These are phyloP conservation scores for Nicotiana obtusifolia DNA, from an alignment of 257 asterid genomes.

Conservation along the genomic window DNA sequence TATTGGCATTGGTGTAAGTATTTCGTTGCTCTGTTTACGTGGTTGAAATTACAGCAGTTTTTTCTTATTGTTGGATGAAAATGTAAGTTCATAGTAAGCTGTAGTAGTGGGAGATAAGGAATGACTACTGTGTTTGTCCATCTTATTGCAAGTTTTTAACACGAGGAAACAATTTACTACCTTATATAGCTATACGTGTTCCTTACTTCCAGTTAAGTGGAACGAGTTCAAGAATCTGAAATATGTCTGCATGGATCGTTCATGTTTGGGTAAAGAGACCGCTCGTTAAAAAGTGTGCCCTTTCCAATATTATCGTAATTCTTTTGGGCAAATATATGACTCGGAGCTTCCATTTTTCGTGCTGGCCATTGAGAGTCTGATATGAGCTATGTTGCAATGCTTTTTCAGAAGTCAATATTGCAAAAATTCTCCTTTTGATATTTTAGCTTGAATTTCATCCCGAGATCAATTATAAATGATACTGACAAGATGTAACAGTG, in stretches of 20 bases:
- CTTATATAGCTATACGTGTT: background rate
- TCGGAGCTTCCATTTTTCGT: background rate
- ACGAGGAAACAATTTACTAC: background rate
- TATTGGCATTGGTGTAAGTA: background rate
- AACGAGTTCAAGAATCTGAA: background rate
- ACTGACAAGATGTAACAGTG: background rate
- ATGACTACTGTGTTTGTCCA: background rate
- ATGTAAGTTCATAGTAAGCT: background rate
- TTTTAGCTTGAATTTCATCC: constrained; percentile 1
- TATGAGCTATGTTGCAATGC: background rate
- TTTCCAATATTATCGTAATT: background rate
- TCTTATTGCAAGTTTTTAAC: background rate
- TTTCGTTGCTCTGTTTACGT: background rate
- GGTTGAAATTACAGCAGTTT: background rate
- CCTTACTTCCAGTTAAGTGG: background rate
- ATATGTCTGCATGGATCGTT: background rate
- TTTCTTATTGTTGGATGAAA: background rate
- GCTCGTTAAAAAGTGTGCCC: background rate
- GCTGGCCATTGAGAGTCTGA: background rate
- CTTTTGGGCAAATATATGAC: background rate
- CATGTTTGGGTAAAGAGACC: background rate
- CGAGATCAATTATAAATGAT: background rate
- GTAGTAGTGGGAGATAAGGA: background rate
- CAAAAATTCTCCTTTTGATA: background rate
- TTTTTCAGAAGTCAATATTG: background rate